Percentiles rank a stretch among this genome's conserved stretches.
Evolutionary conservation across 2,329 filamentous ascomycete genomes (phyloP).

Genomic region (Colletotrichum australisinense): DNA sequence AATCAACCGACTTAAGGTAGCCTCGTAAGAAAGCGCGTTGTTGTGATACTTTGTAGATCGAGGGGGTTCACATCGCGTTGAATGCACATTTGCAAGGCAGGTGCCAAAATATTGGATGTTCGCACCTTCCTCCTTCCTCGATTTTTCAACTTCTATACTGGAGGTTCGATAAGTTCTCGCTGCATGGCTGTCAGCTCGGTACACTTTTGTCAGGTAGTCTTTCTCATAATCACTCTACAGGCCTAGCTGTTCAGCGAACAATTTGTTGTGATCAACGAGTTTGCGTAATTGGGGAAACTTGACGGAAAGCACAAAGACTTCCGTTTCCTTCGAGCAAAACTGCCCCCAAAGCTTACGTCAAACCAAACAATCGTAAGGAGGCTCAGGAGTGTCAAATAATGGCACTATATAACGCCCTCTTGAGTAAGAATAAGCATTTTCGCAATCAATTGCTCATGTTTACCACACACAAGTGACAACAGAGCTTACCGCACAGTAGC

Average conservation of each 20-base stretch:
- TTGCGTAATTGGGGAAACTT: too few species aligned
- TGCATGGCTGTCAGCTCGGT: too few species aligned
- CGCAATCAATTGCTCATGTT: not conserved
- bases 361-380: too few species aligned
- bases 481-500: not conserved
- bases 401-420: not conserved
- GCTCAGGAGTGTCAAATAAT: not conserved
- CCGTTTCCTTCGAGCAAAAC: too few species aligned
- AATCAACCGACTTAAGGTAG: fast-evolving
- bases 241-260: too few species aligned
- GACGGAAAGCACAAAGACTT: too few species aligned
- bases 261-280: too few species aligned
- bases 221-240: too few species aligned
- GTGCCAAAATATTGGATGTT: not conserved
- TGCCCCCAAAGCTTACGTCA: too few species aligned
- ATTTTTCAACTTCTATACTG: not conserved
- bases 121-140: not conserved
- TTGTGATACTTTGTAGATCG: not conserved
- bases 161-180: too few species aligned
- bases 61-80: not conserved
- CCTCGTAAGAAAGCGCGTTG: not conserved
- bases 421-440: too few species aligned
- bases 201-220: not conserved
- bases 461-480: not conserved
- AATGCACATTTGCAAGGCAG: not conserved